Conservation (phyloP, 2,329 filamentous ascomycete genomes). For the Colletotrichum sp. region DNA sequence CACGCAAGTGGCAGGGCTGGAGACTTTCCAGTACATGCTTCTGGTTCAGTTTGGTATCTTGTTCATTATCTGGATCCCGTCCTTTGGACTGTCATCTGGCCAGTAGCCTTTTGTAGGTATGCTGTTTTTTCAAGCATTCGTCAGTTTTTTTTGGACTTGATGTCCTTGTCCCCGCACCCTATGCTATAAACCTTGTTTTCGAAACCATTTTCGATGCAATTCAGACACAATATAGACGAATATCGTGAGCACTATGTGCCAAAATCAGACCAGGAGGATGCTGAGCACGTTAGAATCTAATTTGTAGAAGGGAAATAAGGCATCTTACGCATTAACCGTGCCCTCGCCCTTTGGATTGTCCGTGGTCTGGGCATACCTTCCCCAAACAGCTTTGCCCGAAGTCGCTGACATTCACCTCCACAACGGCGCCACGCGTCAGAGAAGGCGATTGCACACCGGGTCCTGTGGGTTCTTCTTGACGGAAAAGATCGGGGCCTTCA, state of each 20-base stretch:
- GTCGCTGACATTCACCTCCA: background rate
- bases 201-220: background rate
- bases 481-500: background rate
- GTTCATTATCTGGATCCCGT: constrained; percentile 20
- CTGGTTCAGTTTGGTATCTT: constrained; percentile 24
- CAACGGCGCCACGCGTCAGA: background rate
- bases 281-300: background rate
- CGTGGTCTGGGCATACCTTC: too few species aligned
- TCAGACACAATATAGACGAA: background rate
- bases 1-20: constrained; percentile 41
- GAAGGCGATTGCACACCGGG: background rate
- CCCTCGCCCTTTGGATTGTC: background rate
- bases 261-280: background rate
- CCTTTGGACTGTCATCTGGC: background rate
- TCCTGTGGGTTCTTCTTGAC: background rate
- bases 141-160: background rate
- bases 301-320: accelerated
- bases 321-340: background rate
- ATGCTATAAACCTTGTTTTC: background rate
- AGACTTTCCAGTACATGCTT: constrained; percentile 36
- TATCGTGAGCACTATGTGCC: background rate
- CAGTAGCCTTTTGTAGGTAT: background rate
- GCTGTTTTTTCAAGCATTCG: background rate
- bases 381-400: too few species aligned
- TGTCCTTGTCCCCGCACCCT: background rate